These are phyloP conservation scores for Exophiala alcalophila DNA, from an alignment of 2,329 filamentous ascomycete species.

Conservation along the genomic window DNA sequence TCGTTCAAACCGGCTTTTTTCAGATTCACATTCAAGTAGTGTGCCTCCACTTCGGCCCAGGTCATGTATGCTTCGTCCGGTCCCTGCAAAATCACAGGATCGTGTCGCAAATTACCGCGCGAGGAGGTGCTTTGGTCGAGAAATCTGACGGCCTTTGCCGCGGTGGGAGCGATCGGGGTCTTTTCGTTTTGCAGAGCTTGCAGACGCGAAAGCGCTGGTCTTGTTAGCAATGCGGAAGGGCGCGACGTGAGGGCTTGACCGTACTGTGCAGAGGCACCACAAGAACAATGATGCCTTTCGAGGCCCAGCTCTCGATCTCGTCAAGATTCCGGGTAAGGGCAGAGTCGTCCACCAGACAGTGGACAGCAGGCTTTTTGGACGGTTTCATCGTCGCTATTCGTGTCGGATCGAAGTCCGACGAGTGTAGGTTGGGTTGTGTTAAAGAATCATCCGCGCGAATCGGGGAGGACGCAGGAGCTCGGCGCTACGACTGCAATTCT, in stretches of 20 bases:
- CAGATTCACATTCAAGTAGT: slow-evolving; percentile 40
- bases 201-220: slow-evolving; percentile 46
- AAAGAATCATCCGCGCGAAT: slow-evolving; percentile 18
- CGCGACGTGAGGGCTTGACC: slow-evolving; percentile 17
- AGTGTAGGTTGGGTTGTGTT: slow-evolving; percentile 4
- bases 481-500: slow-evolving; percentile 15
- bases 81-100: slow-evolving; percentile 47
- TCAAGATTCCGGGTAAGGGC: slow-evolving; percentile 52
- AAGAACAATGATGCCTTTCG: slow-evolving; percentile 48
- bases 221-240: slow-evolving; percentile 22
- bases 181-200: slow-evolving; percentile 45
- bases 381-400: slow-evolving; percentile 13
- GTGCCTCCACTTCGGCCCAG: slow-evolving; percentile 48
- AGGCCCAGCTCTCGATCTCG: slow-evolving; percentile 53
- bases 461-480: slow-evolving; percentile 14
- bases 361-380: slow-evolving; percentile 44
- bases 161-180: slow-evolving; percentile 49
- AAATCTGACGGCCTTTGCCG: slow-evolving; percentile 51
- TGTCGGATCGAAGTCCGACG: slow-evolving; percentile 14
- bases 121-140: slow-evolving; percentile 51
- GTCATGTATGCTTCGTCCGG: slow-evolving; percentile 49
- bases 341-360: slow-evolving; percentile 54
- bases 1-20: slow-evolving; percentile 15
- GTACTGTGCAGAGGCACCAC: slow-evolving; percentile 53
- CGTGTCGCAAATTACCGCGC: slow-evolving; percentile 43